Base-by-base conservation (phyloP, 768 basidiomycete genomes). In the Mycena belliarum region DNA sequence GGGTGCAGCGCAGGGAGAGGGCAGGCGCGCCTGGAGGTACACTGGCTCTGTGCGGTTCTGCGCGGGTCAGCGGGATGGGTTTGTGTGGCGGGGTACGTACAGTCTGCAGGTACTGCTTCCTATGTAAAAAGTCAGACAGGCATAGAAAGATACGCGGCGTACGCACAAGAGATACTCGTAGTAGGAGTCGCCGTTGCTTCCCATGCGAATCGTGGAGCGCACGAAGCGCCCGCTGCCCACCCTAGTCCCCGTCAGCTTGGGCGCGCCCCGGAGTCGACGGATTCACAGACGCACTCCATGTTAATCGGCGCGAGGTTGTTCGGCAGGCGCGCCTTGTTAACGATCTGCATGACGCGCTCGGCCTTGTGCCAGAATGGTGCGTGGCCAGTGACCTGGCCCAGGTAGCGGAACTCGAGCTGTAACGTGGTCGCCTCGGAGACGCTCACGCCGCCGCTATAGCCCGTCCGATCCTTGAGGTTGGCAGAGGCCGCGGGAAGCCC, bases 151-250 rank as follows among this genome's bases (percentile, higher is more conserved):
- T 8, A n/a, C 33, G 28, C 21, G 11, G 7, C 16, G 37, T n/a
- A 71, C 83, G 72, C 43, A 84, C 83, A 88, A 66, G 14, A 88
- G 69, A 63, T 89, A 88, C 67, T 91, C 91, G 66, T 91, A 93
- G 72, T 88, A 92, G 3, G 87, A 89, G 69, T 93, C 91, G 37
- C 86, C 91, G 26, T 89, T 76, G 21, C 87, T 89, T 11, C 90
- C 90, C n/a, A 93, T 78, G 6, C 91, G 82, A 59, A 93, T 87
- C 25, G 86, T 79, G 11, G 84, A 79, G 16, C 76, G 67, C 37
- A 78, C 35, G 37, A 69, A 72, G 4, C 40, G 43, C 16, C 68
- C 70, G 18, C 55, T 51, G 41, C 57, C 56, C 18, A 57, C 48
- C 42, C 70, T 32, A 35, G 33, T 35, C 33, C 29, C 29, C 9